phyloP scores from a whole-genome alignment of 345 rosid species.

The Brassica incana region DNA sequence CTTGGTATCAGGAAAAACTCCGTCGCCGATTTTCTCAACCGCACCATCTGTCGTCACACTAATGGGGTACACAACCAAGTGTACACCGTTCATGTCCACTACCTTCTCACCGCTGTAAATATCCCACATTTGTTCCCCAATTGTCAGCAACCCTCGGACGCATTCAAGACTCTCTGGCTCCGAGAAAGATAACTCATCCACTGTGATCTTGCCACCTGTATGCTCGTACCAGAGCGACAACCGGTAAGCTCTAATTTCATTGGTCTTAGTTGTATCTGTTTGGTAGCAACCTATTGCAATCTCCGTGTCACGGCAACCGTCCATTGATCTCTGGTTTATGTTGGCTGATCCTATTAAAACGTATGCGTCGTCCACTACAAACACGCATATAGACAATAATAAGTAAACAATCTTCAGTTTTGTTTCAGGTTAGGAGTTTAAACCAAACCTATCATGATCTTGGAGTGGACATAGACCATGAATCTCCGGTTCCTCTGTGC shows the following conservation, averaged over 20 bases:
- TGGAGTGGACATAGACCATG: slow-evolving; percentile 94
- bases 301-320: slow-evolving; percentile 82
- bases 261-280: slow-evolving; percentile 19
- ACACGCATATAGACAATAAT: slow-evolving; percentile 1
- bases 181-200: slow-evolving; percentile 35
- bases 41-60: slow-evolving; percentile 55
- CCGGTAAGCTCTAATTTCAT: slow-evolving; percentile 53
- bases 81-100: slow-evolving; percentile 76
- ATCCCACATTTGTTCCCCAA: slow-evolving; percentile 75
- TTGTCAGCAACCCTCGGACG: slow-evolving; percentile 42
- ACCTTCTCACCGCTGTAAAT: slow-evolving; percentile 63
- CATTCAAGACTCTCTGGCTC: slow-evolving; percentile 68
- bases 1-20: slow-evolving; percentile 78
- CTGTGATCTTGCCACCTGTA: slow-evolving; percentile 47
- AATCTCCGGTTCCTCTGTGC: slow-evolving; percentile 79
- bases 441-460: slow-evolving; percentile 80
- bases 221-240: slow-evolving; percentile 82
- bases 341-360: slow-evolving; percentile 80
- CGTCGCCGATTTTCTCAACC: slow-evolving; percentile 50
- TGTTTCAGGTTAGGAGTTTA: slow-evolving; percentile 6
- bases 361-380: slow-evolving; percentile 70
- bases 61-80: slow-evolving; percentile 67
- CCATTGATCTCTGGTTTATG: slow-evolving; percentile 89
- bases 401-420: neutral
- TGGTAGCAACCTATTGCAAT: slow-evolving; percentile 70